Evolutionary conservation across 108 stramenopile species (phyloP), one percentile per base, ranked within the genome.

Genomic region (Nitzschia putrida): DNA sequence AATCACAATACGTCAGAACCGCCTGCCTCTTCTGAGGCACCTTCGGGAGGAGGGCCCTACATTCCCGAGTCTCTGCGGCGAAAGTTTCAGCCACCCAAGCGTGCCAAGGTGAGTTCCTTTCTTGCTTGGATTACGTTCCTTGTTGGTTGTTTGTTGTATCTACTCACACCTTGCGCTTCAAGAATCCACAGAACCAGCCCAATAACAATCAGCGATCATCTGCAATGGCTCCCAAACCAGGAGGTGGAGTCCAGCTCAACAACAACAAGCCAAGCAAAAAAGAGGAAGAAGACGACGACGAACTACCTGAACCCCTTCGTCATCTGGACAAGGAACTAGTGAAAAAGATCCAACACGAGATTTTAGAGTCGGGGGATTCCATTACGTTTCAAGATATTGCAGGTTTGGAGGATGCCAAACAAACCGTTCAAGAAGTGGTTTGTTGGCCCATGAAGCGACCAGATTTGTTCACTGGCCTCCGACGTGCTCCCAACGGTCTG

Each of bases 341-440:
- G 66, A 80, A 93, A 55, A 88, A 87, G 73, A 97, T 95, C 53
- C 73, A 83, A 47, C 82, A 85, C 68, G 94, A 97, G 68, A 92
- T 97, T 57, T 77, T 95, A 64, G 85, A 93, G 55, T 42, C 58
- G 14, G 81, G 73, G 10, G 84, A 86, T 24, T 56, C 77, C 18
- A 68, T 91, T 10, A 89, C 90, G n/a, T 97, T 97, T 81, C 87
- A 89, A 52, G 94, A 95, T 61, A 95, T 97, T 79, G 94, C 94
- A 12, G 96, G 96, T 0, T 69, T 97, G 53, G 57, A 68, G 5
- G 78, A 91, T 69, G 97, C 94, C 53, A 98, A 98, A 63, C 72
- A 78, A 44, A 90, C 93, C 10, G 77, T 98, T 9, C 59, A 79
- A 61, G 97, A 98, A 81, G 71, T 92, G n/a, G 92, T 98, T 14